These are phyloP conservation scores for Grifola frondosa DNA, from an alignment of 1,284 basidiomycete genomes.

Conservation along the genomic window DNA sequence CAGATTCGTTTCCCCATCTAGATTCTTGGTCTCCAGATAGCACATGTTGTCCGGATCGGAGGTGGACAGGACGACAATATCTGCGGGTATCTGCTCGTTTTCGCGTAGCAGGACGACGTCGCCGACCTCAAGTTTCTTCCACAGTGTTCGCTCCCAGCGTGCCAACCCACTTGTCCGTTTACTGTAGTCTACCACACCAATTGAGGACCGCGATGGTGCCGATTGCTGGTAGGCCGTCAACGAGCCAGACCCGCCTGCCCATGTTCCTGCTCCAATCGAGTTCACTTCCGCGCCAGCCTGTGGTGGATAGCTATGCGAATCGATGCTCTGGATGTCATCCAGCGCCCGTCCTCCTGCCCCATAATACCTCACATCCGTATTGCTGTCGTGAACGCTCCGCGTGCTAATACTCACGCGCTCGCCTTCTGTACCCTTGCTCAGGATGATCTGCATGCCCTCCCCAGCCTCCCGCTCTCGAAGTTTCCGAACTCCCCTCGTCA, in stretches of 20 bases:
- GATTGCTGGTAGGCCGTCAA: slow-evolving; percentile 53
- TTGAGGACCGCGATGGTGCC: slow-evolving; percentile 47
- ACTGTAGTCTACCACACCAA: slow-evolving; percentile 80
- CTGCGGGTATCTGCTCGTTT: slow-evolving; percentile 95
- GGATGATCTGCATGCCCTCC: slow-evolving; percentile 59
- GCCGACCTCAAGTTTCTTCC: slow-evolving; percentile 99
- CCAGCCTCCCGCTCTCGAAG: slow-evolving; percentile 82
- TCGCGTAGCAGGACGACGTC: slow-evolving; percentile 89
- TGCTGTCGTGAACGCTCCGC: slow-evolving; percentile 39
- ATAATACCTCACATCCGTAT: slow-evolving; percentile 37
- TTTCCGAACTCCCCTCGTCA: slow-evolving; percentile 85
- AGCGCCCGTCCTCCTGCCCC: slow-evolving; percentile 49
- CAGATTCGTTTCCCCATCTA: slow-evolving; percentile 97
- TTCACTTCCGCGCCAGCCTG: slow-evolving; percentile 10
- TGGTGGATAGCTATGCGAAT: slow-evolving; percentile 67
- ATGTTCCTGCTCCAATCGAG: slow-evolving; percentile 10
- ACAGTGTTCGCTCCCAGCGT: slow-evolving; percentile 92
- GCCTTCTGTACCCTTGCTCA: slow-evolving; percentile 50
- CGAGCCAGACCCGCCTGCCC: slow-evolving; percentile 27
- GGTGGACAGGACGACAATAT: slow-evolving; percentile 87
- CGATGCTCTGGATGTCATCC: slow-evolving; percentile 68
- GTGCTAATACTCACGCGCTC: slow-evolving; percentile 39
- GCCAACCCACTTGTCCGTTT: slow-evolving; percentile 70
- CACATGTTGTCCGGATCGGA: slow-evolving; percentile 85
- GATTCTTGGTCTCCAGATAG: slow-evolving; percentile 92